A percentile compares a stretch with the other conserved stretches of the same genome.
Conservation (phyloP, 441 rosid species). For the Melianthus villosus region DNA sequence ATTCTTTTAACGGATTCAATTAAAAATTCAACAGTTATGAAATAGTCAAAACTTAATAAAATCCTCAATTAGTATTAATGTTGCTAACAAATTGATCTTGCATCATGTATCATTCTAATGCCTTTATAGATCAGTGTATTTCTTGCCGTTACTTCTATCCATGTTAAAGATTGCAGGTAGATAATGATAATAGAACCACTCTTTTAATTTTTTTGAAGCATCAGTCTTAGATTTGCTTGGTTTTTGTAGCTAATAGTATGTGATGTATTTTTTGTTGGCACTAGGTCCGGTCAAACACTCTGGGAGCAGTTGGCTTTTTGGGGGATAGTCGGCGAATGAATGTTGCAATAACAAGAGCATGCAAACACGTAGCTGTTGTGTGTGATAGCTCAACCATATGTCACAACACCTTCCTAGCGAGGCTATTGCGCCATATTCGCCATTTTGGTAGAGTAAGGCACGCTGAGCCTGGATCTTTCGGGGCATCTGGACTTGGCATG, state of each 20-base stretch:
- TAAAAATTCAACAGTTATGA: too few relatives aligned
- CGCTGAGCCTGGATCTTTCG: slow-evolving; percentile 66
- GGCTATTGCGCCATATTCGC: slow-evolving; percentile 79
- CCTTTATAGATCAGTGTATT: too few relatives aligned
- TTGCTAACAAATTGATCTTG: too few relatives aligned
- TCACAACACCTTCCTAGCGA: slow-evolving; percentile 79
- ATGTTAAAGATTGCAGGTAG: background rate
- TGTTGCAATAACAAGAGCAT: slow-evolving; percentile 84
- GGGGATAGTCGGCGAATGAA: slow-evolving; percentile 91
- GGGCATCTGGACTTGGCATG: slow-evolving; percentile 83
- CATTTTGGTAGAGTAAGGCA: slow-evolving; percentile 78
- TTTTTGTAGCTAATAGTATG: background rate
- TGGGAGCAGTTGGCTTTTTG: slow-evolving; percentile 89
- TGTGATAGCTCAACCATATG: slow-evolving; percentile 94
- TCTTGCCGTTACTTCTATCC: too few relatives aligned
- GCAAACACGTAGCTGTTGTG: slow-evolving; percentile 74
- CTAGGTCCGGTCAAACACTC: slow-evolving; percentile 79
- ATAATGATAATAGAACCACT: background rate
- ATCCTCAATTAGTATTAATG: too few relatives aligned
- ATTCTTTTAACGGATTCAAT: too few relatives aligned
- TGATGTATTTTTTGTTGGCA: slow-evolving; percentile 2
- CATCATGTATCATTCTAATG: too few relatives aligned
- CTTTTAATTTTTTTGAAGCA: background rate
- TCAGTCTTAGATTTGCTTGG: background rate
- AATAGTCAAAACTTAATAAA: too few relatives aligned